Conservation (phyloP, 495 filamentous ascomycete species). For the Hypoxylon trugodes region DNA sequence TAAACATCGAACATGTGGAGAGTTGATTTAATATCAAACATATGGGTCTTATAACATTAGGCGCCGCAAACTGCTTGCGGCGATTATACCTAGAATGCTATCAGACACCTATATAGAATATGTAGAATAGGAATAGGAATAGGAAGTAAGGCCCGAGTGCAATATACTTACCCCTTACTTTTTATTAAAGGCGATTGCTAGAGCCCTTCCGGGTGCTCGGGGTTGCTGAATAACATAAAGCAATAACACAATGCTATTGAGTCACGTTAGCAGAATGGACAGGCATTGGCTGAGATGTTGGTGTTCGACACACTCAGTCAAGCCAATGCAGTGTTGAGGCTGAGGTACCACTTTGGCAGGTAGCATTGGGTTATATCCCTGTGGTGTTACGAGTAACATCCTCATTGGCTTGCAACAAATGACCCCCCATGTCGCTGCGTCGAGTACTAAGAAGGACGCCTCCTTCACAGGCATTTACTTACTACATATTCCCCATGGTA, state of each 20-base stretch:
- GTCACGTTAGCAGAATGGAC: conserved; percentile 24
- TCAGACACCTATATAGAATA: too few relatives aligned
- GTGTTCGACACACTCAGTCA: neutral
- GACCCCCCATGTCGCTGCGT: conserved; percentile 22
- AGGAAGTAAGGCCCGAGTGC: too few relatives aligned
- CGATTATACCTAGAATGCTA: too few relatives aligned
- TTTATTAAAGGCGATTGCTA: too few relatives aligned
- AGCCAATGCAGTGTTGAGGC: conserved; percentile 24
- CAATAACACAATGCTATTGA: conserved; percentile 6
- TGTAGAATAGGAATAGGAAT: too few relatives aligned
- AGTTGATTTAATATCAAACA: neutral
- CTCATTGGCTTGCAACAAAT: conserved; percentile 21
- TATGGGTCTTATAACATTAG: too few relatives aligned
- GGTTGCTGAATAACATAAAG: too few relatives aligned
- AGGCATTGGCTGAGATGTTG: conserved; percentile 28
- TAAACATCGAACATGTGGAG: too few relatives aligned
- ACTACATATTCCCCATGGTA: conserved; percentile 36
- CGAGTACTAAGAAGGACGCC: conserved; percentile 27
- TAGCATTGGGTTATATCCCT: conserved; percentile 31
- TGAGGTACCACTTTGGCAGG: conserved; percentile 40
- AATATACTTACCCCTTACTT: too few relatives aligned
- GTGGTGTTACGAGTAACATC: conserved; percentile 21
- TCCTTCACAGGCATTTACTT: conserved; percentile 32
- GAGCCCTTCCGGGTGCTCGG: too few relatives aligned
- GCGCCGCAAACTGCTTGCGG: too few relatives aligned